These are phyloP conservation scores for Suillus variegatus DNA, from an alignment of 768 basidiomycete genomes.

Conservation along the genomic window DNA sequence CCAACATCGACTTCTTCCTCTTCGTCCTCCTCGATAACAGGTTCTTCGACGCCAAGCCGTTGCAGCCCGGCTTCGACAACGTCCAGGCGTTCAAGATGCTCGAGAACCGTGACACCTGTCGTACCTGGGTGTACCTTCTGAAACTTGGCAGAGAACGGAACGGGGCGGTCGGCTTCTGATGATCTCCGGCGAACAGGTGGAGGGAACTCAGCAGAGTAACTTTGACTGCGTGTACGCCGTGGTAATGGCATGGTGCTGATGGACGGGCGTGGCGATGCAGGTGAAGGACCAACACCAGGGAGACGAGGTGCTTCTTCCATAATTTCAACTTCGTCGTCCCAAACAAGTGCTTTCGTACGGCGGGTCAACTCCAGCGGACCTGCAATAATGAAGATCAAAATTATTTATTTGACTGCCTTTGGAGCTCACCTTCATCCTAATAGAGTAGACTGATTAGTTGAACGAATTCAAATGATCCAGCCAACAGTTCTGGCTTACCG, in stretches of 20 bases:
- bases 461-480: constrained; percentile 10
- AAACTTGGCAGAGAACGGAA: constrained; percentile 84
- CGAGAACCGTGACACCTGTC: constrained; percentile 82
- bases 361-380: constrained; percentile 91
- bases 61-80: constrained; percentile 79
- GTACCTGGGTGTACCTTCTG: constrained; percentile 83
- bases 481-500: constrained; percentile 45
- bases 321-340: constrained; percentile 84
- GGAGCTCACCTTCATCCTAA: constrained; percentile 70
- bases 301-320: constrained; percentile 49
- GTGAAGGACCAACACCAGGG: constrained; percentile 33
- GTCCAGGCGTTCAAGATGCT: constrained; percentile 84
- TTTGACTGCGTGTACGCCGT: constrained; percentile 56
- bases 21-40: constrained; percentile 50
- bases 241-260: constrained; percentile 63
- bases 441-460: constrained; percentile 4
- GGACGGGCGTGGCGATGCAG: constrained; percentile 59
- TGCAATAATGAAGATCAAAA: constrained; percentile 29
- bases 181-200: constrained; percentile 68
- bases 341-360: constrained; percentile 77
- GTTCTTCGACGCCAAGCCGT: constrained; percentile 64
- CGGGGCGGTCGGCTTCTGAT: constrained; percentile 67
- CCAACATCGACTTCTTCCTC: constrained; percentile 67
- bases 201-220: constrained; percentile 66
- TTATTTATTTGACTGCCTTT: neutral